Evolutionary conservation across 805 yeast species (phyloP).

Genomic region (Kluyveromyces starmeri): DNA sequence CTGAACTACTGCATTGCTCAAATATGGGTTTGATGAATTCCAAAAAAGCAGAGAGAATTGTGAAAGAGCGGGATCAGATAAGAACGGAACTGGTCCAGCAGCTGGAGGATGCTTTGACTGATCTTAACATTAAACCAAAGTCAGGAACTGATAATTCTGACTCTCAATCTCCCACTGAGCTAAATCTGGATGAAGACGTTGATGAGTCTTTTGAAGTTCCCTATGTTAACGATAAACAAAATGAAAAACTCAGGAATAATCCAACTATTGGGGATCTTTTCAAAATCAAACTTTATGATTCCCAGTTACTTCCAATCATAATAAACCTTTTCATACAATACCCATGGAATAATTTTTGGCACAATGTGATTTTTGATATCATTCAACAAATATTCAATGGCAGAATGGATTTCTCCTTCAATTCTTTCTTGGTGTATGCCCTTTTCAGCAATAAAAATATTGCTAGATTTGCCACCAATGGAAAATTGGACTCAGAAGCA

Average conservation of each 20-base stretch:
- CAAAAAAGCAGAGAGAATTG: slow-evolving; percentile 56
- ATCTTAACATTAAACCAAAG: slow-evolving; percentile 13
- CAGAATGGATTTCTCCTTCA: slow-evolving; percentile 73
- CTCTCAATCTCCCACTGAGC: slow-evolving; percentile 6
- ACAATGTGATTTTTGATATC: slow-evolving; percentile 93
- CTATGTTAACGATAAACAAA: slow-evolving; percentile 33
- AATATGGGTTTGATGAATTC: slow-evolving; percentile 90
- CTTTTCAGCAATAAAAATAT: slow-evolving; percentile 21
- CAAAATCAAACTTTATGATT: slow-evolving; percentile 75
- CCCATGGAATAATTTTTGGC: slow-evolving; percentile 97
- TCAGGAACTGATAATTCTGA: slow-evolving; percentile 7
- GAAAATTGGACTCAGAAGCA: slow-evolving; percentile 27
- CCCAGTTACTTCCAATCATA: slow-evolving; percentile 57
- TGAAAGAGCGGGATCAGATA: slow-evolving; percentile 58
- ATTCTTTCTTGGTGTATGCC: slow-evolving; percentile 53
- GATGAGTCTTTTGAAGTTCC: slow-evolving; percentile 29
- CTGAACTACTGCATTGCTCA: slow-evolving; percentile 94
- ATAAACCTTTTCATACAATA: slow-evolving; percentile 66
- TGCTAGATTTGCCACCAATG: slow-evolving; percentile 10
- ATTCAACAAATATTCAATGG: slow-evolving; percentile 93
- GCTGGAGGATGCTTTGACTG: slow-evolving; percentile 28
- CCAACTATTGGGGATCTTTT: slow-evolving; percentile 83
- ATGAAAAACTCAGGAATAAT: slow-evolving; percentile 36
- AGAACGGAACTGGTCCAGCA: slow-evolving; percentile 43
- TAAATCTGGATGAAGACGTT: slow-evolving; percentile 28